Conservation (phyloP, 805 yeast species). For the Metschnikowia continentalis region DNA sequence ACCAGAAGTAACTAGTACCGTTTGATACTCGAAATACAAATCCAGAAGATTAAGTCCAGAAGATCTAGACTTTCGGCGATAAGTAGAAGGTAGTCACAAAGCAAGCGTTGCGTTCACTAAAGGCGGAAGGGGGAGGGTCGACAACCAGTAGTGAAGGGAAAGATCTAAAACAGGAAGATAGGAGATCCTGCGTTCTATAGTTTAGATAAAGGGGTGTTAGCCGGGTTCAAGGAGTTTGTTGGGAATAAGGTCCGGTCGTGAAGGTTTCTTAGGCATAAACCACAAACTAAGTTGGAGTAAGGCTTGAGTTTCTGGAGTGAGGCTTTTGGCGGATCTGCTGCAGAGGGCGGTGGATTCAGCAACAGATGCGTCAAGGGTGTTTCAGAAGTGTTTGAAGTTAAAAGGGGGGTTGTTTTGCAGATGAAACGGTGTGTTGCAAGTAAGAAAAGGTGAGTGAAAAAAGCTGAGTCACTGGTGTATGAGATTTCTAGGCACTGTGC, state of each 20-base stretch:
- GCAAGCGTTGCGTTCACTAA: constrained; percentile 14
- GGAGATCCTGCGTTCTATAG: background rate
- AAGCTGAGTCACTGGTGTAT: background rate
- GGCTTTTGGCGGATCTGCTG: background rate
- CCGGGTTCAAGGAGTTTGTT: constrained; percentile 40
- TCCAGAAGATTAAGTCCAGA: too few relatives aligned
- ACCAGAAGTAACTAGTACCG: background rate
- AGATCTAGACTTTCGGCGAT: background rate
- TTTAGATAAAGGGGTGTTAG: constrained; percentile 27
- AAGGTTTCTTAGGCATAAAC: constrained; percentile 45
- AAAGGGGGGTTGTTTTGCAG: background rate
- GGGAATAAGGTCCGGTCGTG: constrained; percentile 33
- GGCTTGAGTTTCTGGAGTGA: background rate
- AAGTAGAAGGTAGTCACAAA: background rate
- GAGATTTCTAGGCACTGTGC: background rate
- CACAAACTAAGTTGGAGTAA: constrained; percentile 6
- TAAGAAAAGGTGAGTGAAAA: background rate
- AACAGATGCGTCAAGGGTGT: background rate
- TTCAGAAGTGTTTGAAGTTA: background rate
- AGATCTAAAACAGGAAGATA: background rate
- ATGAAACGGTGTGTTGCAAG: background rate
- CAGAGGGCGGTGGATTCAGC: background rate
- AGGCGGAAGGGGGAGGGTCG: constrained; percentile 36
- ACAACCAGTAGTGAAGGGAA: constrained; percentile 28
- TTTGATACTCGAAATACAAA: too few relatives aligned